Percentiles rank a stretch among this genome's conserved stretches.
Evolutionary conservation across 306 rosid genomes (phyloP).

Genomic region (Urtica urens): DNA sequence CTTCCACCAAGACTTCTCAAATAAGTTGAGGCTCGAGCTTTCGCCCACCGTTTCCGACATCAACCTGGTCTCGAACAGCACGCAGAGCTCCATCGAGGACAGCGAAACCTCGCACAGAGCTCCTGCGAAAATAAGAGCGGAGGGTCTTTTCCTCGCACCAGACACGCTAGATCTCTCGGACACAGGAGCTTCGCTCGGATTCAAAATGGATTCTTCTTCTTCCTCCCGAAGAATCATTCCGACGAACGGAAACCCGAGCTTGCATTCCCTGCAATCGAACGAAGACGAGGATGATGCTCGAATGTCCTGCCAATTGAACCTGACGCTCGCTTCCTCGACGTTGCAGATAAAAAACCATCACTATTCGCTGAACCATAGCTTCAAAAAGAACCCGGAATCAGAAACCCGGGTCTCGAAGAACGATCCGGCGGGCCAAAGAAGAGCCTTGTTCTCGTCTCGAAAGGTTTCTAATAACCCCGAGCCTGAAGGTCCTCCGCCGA

Average conservation of each 20-base stretch:
- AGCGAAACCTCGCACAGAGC: constrained; percentile 45
- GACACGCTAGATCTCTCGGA: constrained; percentile 84
- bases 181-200: constrained; percentile 76
- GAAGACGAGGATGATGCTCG: constrained; percentile 72
- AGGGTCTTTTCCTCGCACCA: constrained; percentile 37
- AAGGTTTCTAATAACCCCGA: constrained; percentile 40
- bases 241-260: constrained; percentile 32
- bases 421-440: constrained; percentile 24
- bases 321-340: constrained; percentile 73
- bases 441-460: constrained; percentile 23
- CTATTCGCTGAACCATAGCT: constrained; percentile 40
- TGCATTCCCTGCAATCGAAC: constrained; percentile 52
- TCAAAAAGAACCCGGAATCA: constrained; percentile 44
- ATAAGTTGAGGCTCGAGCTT: constrained; percentile 67
- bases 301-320: constrained; percentile 77
- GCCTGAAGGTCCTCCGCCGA: constrained; percentile 40
- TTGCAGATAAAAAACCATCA: constrained; percentile 38
- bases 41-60: constrained; percentile 77
- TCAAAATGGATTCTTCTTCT: constrained; percentile 62
- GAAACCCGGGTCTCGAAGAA: constrained; percentile 30
- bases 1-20: constrained; percentile 74
- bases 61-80: constrained; percentile 73
- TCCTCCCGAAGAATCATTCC: constrained; percentile 32
- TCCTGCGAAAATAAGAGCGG: constrained; percentile 37
- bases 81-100: constrained; percentile 81